Conservation (phyloP, 768 basidiomycete species). For the Dentipellis sp. region DNA sequence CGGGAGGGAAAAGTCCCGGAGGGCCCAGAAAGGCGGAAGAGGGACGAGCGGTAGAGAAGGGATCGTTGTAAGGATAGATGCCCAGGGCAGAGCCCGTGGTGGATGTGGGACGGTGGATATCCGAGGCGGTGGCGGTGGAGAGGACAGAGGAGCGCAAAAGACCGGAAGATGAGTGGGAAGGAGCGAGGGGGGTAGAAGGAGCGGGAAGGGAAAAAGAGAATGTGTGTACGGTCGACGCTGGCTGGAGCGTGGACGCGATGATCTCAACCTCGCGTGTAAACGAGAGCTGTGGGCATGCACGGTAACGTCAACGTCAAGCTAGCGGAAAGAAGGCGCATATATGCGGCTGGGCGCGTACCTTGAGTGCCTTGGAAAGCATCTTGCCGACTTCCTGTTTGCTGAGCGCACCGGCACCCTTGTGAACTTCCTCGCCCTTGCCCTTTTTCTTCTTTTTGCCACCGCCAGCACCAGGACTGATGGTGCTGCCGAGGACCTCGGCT, state of each 20-base stretch:
- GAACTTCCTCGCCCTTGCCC: conserved; percentile 48
- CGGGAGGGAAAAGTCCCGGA: conserved; percentile 45
- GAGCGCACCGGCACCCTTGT: conserved; percentile 74
- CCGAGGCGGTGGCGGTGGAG: conserved; percentile 32
- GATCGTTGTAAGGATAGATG: conserved; percentile 72
- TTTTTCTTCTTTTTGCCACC: conserved; percentile 62
- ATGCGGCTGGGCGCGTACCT: conserved; percentile 36
- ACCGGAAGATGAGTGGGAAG: conserved; percentile 55
- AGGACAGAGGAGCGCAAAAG: conserved; percentile 69
- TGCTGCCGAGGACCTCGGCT: conserved; percentile 84
- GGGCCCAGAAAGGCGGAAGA: conserved; percentile 77
- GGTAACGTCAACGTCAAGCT: background rate
- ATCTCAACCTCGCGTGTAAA: conserved; percentile 91
- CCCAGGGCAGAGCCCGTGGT: conserved; percentile 43
- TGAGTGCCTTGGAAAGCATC: conserved; percentile 86
- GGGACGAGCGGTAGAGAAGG: conserved; percentile 56
- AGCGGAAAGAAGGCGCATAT: background rate
- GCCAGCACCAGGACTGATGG: conserved; percentile 76
- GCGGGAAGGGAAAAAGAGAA: conserved; percentile 85
- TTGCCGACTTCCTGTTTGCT: conserved; percentile 82
- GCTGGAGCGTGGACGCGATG: conserved; percentile 90
- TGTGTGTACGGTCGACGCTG: conserved; percentile 84
- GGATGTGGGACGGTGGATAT: conserved; percentile 32
- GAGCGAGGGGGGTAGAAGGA: conserved; percentile 65
- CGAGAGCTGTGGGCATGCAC: conserved; percentile 47